Evolutionary conservation across 2,329 filamentous ascomycete genomes (phyloP), one percentile per base, ranked within the genome.

Genomic region (Hymenoscyphus fructigenus): DNA sequence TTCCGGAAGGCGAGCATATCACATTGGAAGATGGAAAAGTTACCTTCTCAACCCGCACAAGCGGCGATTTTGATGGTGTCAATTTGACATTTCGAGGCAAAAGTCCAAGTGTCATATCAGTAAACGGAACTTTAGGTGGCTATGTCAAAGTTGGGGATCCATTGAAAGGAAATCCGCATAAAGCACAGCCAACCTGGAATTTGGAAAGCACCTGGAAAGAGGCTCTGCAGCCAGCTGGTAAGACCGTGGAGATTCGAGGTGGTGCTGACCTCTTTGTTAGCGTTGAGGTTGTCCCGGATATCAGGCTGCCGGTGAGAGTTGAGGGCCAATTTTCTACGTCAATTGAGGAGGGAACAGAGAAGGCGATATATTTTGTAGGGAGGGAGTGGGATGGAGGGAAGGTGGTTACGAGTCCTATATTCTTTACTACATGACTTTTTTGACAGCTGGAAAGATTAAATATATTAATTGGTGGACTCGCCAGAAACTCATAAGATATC

Each of bases 71-170:
- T 41, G 74, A 76, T 29, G 72, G 74, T 0, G 73, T 74, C 1
- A 66, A 73, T 59, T 62, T 74, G n/a, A 69, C 67, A 28, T 62
- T 74, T 23, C 17, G 36, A 9, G 53, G 59, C 4, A 67, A 65
- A 0, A 4, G n/a, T 1, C 70, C 67, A 0, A 50, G 47, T 3
- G 55, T 57, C 0, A 64, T 75, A 44, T 70, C 56, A 28, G 60
- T 75, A 1, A 69, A 68, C 0, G 74, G 74, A 4, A 68, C 63
- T 2, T 57, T 75, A 0, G 72, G 70, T 15, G 74, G 73, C 1
- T 76, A 75, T 57, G 74, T 76, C 58, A 76, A 75, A 59, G 71
- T 76, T 34, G 74, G 74, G 7, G 67, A 75, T 65, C 65, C 64
- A 0, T 63, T 75, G 10, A 62, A 63, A 9, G 73, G 73, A 7